A percentile compares a stretch with the other conserved stretches of the same genome.
Conservation (phyloP, 2,329 filamentous ascomycete species). For the Beauveria bassiana region DNA sequence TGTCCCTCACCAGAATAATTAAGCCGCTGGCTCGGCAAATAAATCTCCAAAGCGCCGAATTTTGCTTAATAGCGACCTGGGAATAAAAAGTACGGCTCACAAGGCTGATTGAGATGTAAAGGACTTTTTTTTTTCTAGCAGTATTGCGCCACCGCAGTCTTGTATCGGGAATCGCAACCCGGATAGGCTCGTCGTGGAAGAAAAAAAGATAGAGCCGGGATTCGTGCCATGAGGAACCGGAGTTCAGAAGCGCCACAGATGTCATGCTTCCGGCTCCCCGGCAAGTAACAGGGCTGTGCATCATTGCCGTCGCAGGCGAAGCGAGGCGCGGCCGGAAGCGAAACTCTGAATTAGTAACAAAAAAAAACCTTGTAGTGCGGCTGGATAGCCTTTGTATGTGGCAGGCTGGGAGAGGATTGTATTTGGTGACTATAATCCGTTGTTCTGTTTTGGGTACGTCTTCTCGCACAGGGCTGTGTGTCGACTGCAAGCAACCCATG, state of each 20-base stretch:
- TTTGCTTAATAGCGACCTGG: too few species aligned
- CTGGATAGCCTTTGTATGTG: neutral
- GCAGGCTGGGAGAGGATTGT: neutral
- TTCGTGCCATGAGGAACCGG: neutral
- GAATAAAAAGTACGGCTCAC: neutral
- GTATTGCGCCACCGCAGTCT: neutral
- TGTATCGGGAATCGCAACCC: neutral
- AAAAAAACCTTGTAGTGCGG: neutral
- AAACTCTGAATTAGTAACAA: too few species aligned
- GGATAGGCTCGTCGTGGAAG: neutral
- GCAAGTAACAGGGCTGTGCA: constrained; percentile 5
- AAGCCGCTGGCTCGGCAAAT: neutral
- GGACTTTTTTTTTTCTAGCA: neutral
- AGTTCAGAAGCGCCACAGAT: neutral
- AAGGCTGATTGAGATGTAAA: neutral
- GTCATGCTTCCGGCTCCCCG: constrained; percentile 1
- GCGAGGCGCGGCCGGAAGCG: neutral
- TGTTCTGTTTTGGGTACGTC: neutral
- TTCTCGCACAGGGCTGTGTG: neutral
- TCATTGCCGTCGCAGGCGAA: neutral
- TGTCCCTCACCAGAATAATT: neutral
- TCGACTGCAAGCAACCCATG: neutral
- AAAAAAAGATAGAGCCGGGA: neutral
- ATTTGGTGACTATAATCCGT: too few species aligned
- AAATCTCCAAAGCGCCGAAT: neutral